These are phyloP conservation scores for Microdochium trichocladiopsis DNA, from an alignment of 2,329 filamentous ascomycete species.

Conservation along the genomic window DNA sequence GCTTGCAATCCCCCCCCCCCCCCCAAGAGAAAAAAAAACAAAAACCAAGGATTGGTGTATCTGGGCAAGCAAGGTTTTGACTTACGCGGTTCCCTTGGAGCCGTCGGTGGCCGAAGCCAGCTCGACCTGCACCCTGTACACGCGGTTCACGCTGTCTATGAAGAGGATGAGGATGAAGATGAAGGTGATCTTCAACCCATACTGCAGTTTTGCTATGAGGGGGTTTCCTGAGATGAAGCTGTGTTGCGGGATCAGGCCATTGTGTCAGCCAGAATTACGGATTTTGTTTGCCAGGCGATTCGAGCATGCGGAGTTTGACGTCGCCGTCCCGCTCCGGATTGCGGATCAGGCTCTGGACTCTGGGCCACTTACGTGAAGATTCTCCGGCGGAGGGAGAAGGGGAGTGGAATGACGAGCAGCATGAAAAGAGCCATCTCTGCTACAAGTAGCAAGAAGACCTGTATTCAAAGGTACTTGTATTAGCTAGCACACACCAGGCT, in stretches of 20 bases:
- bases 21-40: no score
- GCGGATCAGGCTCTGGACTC: not conserved
- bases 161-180: constrained; percentile 99
- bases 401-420: constrained; percentile 77
- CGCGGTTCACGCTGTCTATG: constrained; percentile 89
- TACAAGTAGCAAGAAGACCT: constrained; percentile 81
- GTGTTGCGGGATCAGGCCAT: not conserved
- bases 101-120: constrained; percentile 66
- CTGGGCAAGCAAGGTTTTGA: no score
- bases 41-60: no score
- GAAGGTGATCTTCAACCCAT: constrained; percentile 97
- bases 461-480: no score
- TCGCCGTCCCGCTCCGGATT: no score
- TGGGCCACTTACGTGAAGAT: constrained; percentile 72
- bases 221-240: constrained; percentile 92
- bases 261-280: not conserved
- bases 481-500: constrained; percentile 12
- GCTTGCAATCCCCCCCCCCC: no score
- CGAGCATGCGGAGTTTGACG: no score
- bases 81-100: constrained; percentile 36
- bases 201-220: constrained; percentile 84
- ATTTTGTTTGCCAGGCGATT: no score
- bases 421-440: constrained; percentile 78
- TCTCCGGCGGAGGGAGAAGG: constrained; percentile 77
- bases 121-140: constrained; percentile 94